These are phyloP conservation scores for Colletotrichum neosansevieriae DNA, from an alignment of 2,329 filamentous ascomycete species.

Conservation along the genomic window DNA sequence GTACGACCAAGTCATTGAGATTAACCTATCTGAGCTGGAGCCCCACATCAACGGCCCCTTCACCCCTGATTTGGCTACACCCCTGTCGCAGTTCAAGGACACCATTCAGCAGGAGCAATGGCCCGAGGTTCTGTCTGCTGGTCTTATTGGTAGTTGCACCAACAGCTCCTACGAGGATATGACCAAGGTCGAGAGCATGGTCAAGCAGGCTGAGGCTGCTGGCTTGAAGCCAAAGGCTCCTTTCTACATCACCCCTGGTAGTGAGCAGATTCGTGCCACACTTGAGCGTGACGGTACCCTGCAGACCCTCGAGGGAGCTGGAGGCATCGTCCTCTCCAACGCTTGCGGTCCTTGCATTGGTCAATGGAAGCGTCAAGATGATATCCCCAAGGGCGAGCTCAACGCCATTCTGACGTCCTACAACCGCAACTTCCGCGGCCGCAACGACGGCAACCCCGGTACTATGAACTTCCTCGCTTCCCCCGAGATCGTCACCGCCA, in stretches of 20 bases:
- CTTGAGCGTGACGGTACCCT: conserved; percentile 90
- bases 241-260: conserved; percentile 97
- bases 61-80: conserved; percentile 94
- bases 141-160: conserved; percentile 96
- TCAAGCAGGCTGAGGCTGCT: conserved; percentile 90
- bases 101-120: conserved; percentile 87
- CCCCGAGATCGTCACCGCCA: conserved; percentile 95
- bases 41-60: conserved; percentile 98
- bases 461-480: conserved; percentile 99
- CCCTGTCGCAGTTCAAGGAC: conserved; percentile 89
- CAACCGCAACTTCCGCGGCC: conserved; percentile 97
- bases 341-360: conserved; percentile 95
- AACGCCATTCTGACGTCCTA: conserved; percentile 98
- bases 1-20: conserved; percentile 92
- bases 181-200: conserved; percentile 92
- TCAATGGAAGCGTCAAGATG: conserved; percentile 94
- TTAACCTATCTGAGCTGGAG: conserved; percentile 90
- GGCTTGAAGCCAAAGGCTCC: conserved; percentile 89
- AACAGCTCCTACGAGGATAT: conserved; percentile 99
- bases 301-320: conserved; percentile 85
- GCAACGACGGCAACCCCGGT: conserved; percentile 94
- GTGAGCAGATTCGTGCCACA: conserved; percentile 96
- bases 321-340: conserved; percentile 91
- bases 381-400: conserved; percentile 82
- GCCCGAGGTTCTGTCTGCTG: conserved; percentile 91